Conservation (phyloP, 352 stramenopile genomes). For the Pythium scleroteichum region DNA sequence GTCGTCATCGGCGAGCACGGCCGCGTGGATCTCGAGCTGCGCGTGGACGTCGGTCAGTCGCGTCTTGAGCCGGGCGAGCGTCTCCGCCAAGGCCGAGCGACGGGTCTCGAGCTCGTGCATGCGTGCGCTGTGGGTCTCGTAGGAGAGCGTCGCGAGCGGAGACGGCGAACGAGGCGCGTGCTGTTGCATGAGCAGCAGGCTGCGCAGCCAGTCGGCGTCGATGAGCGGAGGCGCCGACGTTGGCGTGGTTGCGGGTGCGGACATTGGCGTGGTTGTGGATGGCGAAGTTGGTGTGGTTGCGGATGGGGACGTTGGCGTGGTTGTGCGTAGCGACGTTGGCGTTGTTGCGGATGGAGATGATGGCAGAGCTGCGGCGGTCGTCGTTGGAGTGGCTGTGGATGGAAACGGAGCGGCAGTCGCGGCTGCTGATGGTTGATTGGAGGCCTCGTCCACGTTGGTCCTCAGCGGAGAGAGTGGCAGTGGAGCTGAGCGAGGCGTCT, state of each 20-base stretch:
- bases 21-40: constrained; percentile 12
- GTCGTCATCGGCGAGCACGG: constrained; percentile 22
- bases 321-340: too few relatives aligned
- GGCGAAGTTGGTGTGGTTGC: too few relatives aligned
- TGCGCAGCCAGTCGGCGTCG: constrained; percentile 15
- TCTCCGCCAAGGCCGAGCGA: background rate
- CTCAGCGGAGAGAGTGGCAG: too few relatives aligned
- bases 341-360: too few relatives aligned
- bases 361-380: too few relatives aligned
- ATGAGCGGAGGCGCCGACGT: background rate
- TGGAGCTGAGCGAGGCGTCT: too few relatives aligned
- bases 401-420: too few relatives aligned
- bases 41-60: constrained; percentile 1
- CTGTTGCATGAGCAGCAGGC: background rate
- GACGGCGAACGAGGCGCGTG: background rate
- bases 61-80: constrained; percentile 10
- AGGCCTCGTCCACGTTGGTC: too few relatives aligned
- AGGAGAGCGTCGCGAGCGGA: constrained; percentile 2
- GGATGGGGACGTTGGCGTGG: too few relatives aligned
- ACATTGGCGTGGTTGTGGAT: background rate
- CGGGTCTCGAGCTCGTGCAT: constrained; percentile 17
- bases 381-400: too few relatives aligned
- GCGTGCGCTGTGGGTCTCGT: constrained; percentile 2
- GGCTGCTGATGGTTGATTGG: too few relatives aligned
- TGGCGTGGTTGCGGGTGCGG: background rate